Evolutionary conservation across 192 early-diverging fungal species (phyloP).

Genomic region (Lobosporangium transversale): DNA sequence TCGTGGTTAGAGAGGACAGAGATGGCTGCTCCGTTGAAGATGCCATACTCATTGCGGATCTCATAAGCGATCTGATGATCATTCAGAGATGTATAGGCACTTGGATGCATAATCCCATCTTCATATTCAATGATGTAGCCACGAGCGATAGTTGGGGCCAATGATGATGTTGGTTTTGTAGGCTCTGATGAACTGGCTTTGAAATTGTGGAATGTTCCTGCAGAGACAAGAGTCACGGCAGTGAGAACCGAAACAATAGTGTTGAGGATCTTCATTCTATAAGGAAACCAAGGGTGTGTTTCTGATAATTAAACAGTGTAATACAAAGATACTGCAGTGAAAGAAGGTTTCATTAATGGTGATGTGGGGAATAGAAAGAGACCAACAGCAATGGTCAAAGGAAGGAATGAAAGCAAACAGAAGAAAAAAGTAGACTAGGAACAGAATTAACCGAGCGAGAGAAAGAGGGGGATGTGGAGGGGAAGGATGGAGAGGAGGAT

Average conservation of each 20-base stretch:
- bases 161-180: background rate
- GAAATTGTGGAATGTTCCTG: slow-evolving; percentile 24
- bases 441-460: background rate
- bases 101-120: slow-evolving; percentile 6
- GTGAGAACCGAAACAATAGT: slow-evolving; percentile 27
- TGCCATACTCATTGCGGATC: slow-evolving; percentile 51
- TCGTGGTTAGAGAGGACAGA: slow-evolving; percentile 39
- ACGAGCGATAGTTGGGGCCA: background rate
- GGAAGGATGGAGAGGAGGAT: background rate
- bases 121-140: slow-evolving; percentile 42
- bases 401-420: no score
- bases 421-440: background rate
- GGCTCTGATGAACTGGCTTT: background rate
- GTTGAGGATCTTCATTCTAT: background rate
- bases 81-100: slow-evolving; percentile 5
- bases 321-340: background rate
- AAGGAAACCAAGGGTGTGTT: no score
- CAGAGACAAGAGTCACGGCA: slow-evolving; percentile 28
- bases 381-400: no score
- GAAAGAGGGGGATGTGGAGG: background rate
- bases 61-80: slow-evolving; percentile 21
- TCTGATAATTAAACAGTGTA: no score
- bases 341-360: no score
- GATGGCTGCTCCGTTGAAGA: slow-evolving; percentile 59
- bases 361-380: no score